Evolutionary conservation across 164 flowering plant species (phyloP).

Genomic region (Stephania yunnanensis): DNA sequence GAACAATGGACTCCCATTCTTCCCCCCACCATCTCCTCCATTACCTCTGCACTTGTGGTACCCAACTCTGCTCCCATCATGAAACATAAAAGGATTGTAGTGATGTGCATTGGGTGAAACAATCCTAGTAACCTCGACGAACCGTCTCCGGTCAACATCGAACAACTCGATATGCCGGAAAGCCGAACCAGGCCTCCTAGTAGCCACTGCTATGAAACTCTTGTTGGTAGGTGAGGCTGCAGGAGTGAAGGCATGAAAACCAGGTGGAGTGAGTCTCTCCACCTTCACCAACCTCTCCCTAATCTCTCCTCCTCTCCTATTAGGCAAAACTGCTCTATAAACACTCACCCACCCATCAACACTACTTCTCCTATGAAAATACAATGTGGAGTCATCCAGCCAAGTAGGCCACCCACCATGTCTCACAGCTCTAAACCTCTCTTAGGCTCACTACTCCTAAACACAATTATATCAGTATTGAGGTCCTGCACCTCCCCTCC

Average conservation of each 20-base stretch:
- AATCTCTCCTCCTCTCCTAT: slow-evolving; percentile 4
- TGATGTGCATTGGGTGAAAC: slow-evolving; percentile 66
- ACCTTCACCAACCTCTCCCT: slow-evolving; percentile 33
- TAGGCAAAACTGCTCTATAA: slow-evolving; percentile 46
- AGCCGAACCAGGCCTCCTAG: slow-evolving; percentile 56
- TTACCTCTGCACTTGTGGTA: slow-evolving; percentile 70
- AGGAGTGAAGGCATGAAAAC: slow-evolving; percentile 86
- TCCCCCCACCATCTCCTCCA: slow-evolving; percentile 13
- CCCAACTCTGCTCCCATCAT: slow-evolving; percentile 53
- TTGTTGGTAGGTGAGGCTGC: slow-evolving; percentile 46
- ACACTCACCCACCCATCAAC: slow-evolving; percentile 77
- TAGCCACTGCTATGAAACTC: slow-evolving; percentile 63
- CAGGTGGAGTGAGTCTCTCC: slow-evolving; percentile 78
- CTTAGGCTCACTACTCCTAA: slow-evolving; percentile 60
- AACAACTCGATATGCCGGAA: slow-evolving; percentile 77
- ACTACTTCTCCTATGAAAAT: slow-evolving; percentile 56
- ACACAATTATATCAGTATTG: slow-evolving; percentile 56
- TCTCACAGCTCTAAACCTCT: slow-evolving; percentile 52
- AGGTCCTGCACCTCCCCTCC: slow-evolving; percentile 72
- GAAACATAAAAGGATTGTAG: slow-evolving; percentile 71
- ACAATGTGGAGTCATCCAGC: slow-evolving; percentile 66
- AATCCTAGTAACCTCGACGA: slow-evolving; percentile 45
- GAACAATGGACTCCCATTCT: slow-evolving; percentile 23
- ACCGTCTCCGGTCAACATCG: slow-evolving; percentile 37
- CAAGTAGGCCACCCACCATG: slow-evolving; percentile 96